Percentiles rank a stretch among this genome's conserved stretches.
Conservation (phyloP, 2,329 filamentous ascomycete genomes). For the Orbilia javanica region DNA sequence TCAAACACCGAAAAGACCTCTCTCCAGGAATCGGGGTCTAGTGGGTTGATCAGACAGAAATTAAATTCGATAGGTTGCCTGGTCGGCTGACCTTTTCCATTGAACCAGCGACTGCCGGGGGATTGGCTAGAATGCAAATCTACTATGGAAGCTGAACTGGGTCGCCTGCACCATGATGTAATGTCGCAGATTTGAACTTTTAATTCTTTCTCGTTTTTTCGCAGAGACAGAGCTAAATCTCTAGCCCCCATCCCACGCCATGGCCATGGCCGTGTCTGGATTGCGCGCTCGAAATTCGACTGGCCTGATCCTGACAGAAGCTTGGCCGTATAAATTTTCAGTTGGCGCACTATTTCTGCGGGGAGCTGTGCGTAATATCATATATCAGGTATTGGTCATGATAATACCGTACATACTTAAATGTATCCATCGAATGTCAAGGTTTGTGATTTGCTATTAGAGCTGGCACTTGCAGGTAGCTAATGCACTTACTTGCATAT, state of each 20-base stretch:
- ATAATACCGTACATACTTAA: too few relatives aligned
- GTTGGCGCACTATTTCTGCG: not conserved
- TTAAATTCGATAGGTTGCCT: slow-evolving; percentile 25
- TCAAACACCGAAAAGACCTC: slow-evolving; percentile 11
- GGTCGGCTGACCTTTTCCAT: slow-evolving; percentile 56
- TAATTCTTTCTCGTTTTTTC: slow-evolving; percentile 7
- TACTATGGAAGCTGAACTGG: slow-evolving; percentile 45
- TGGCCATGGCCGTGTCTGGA: slow-evolving; percentile 12
- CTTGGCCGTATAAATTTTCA: not conserved
- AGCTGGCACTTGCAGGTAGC: slow-evolving; percentile 35
- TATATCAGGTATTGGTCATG: slow-evolving; percentile 17
- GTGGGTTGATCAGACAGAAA: slow-evolving; percentile 22
- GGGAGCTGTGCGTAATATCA: slow-evolving; percentile 37
- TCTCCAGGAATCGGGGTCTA: slow-evolving; percentile 47
- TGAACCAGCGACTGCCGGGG: slow-evolving; percentile 36
- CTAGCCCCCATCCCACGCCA: slow-evolving; percentile 13
- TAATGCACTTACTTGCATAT: slow-evolving; percentile 58
- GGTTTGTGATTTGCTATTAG: slow-evolving; percentile 11
- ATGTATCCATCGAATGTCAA: not conserved
- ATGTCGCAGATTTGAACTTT: slow-evolving; percentile 37
- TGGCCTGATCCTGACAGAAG: slow-evolving; percentile 21
- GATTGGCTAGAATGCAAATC: slow-evolving; percentile 47
- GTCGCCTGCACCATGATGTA: slow-evolving; percentile 55
- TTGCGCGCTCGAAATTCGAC: slow-evolving; percentile 33
- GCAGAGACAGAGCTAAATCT: slow-evolving; percentile 24